These are phyloP conservation scores for Corchorus olitorius DNA, from an alignment of 345 rosid genomes.

Conservation along the genomic window DNA sequence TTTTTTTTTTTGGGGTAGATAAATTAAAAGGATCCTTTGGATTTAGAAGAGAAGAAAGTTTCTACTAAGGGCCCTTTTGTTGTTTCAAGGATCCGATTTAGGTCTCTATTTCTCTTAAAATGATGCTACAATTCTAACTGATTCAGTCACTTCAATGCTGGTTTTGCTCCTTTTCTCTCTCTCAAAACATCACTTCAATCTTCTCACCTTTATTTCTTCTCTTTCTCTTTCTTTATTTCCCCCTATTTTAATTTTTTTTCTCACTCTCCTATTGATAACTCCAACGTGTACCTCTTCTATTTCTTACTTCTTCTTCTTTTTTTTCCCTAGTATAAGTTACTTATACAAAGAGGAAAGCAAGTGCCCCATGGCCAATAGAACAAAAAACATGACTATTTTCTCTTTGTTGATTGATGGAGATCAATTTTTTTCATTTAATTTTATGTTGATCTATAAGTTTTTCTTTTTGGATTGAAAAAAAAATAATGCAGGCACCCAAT, in stretches of 20 bases:
- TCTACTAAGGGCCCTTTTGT: too few species aligned
- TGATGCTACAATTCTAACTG: slow-evolving; percentile 33
- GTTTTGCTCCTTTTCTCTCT: slow-evolving; percentile 3
- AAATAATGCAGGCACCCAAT: slow-evolving; percentile 43
- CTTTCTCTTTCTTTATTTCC: slow-evolving; percentile 1
- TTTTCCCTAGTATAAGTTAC: neutral
- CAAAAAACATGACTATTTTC: neutral
- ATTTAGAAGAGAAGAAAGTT: neutral
- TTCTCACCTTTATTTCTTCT: slow-evolving; percentile 4
- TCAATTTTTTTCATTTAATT: neutral
- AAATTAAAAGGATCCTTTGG: slow-evolving; percentile 4
- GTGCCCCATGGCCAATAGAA: neutral
- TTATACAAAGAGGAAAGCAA: neutral
- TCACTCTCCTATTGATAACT: too few species aligned
- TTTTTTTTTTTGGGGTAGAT: too few species aligned
- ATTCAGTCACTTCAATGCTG: slow-evolving; percentile 52
- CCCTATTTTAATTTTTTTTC: neutral
- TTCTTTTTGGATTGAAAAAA: neutral
- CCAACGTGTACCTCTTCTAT: neutral
- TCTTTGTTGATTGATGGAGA: neutral
- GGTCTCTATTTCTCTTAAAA: neutral
- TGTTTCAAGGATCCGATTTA: neutral
- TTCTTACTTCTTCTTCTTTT: neutral
- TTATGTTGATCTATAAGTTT: neutral
- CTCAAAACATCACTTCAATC: slow-evolving; percentile 29